Percentiles rank a stretch among this genome's conserved stretches.
Evolutionary conservation across 495 filamentous ascomycete species (phyloP).

Genomic region (Chlorociboria aeruginascens): DNA sequence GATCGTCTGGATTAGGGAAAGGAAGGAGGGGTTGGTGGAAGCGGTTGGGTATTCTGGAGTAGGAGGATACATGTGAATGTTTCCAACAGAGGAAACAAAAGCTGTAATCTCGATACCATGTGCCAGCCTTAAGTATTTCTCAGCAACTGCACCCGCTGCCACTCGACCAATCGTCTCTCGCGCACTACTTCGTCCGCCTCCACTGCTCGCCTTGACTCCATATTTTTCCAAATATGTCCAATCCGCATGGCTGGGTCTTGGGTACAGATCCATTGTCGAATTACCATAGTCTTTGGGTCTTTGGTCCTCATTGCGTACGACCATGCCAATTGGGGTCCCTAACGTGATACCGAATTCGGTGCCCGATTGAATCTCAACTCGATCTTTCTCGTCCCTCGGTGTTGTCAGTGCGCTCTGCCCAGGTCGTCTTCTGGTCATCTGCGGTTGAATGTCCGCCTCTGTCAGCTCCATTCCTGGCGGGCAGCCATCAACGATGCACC

Average conservation of each 20-base stretch:
- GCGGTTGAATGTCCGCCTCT: conserved; percentile 86
- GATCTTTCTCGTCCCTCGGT: conserved; percentile 85
- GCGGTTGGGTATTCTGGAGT: conserved; percentile 59
- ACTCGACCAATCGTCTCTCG: conserved; percentile 92
- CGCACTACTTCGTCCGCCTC: conserved; percentile 84
- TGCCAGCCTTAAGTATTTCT: conserved; percentile 76
- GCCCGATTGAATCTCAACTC: conserved; percentile 85
- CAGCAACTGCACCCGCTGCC: conserved; percentile 87
- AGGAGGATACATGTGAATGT: conserved; percentile 72
- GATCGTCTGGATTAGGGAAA: conserved; percentile 61
- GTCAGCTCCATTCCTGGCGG: conserved; percentile 84
- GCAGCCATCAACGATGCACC: conserved; percentile 78
- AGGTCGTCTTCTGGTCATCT: conserved; percentile 82
- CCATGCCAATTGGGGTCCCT: conserved; percentile 81
- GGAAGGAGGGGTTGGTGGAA: conserved; percentile 75
- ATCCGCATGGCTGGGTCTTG: conserved; percentile 87
- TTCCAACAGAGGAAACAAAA: conserved; percentile 79
- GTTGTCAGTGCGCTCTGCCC: conserved; percentile 88
- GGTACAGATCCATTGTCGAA: conserved; percentile 85
- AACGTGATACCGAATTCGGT: conserved; percentile 88
- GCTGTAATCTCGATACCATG: conserved; percentile 86
- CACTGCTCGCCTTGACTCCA: conserved; percentile 85
- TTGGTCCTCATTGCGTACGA: conserved; percentile 88
- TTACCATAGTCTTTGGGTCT: conserved; percentile 87
- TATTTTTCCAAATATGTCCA: conserved; percentile 98